Percentiles rank a stretch among this genome's conserved stretches.
Evolutionary conservation across 2,329 filamentous ascomycete genomes (phyloP).

Genomic region (Xylariaceae sp.): DNA sequence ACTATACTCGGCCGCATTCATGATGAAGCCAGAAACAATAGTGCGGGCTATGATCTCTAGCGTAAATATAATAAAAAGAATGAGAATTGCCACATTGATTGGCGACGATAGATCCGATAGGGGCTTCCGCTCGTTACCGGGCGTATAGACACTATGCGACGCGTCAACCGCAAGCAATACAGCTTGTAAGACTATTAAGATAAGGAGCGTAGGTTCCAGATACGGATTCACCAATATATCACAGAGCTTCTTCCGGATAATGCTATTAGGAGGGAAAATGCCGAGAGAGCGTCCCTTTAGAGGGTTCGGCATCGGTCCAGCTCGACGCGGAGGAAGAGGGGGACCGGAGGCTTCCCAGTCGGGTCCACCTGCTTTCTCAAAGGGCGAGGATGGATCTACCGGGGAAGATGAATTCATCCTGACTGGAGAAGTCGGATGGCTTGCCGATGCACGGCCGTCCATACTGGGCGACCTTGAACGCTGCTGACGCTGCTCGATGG

Average conservation of each 20-base stretch:
- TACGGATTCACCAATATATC: slow-evolving; percentile 80
- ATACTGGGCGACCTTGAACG: slow-evolving; percentile 52
- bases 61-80: slow-evolving; percentile 83
- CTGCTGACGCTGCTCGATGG: slow-evolving; percentile 66
- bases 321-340: slow-evolving; percentile 32
- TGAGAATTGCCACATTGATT: slow-evolving; percentile 77
- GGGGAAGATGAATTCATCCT: slow-evolving; percentile 47
- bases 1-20: slow-evolving; percentile 89
- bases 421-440: slow-evolving; percentile 40
- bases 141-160: slow-evolving; percentile 60
- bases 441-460: slow-evolving; percentile 41
- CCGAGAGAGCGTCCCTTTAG: slow-evolving; percentile 81
- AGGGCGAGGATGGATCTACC: slow-evolving; percentile 36
- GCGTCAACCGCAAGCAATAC: slow-evolving; percentile 84
- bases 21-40: slow-evolving; percentile 86
- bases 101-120: slow-evolving; percentile 58
- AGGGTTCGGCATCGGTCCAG: slow-evolving; percentile 58
- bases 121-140: slow-evolving; percentile 53
- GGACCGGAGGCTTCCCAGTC: slow-evolving; percentile 30
- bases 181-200: slow-evolving; percentile 83
- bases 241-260: slow-evolving; percentile 67
- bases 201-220: slow-evolving; percentile 78
- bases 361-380: slow-evolving; percentile 41
- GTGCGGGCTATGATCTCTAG: slow-evolving; percentile 76
- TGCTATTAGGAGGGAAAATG: slow-evolving; percentile 74